Evolutionary conservation across 2,329 filamentous ascomycete species (phyloP), one percentile per base, ranked within the genome.

Genomic region (Malbranchea zuffiana): DNA sequence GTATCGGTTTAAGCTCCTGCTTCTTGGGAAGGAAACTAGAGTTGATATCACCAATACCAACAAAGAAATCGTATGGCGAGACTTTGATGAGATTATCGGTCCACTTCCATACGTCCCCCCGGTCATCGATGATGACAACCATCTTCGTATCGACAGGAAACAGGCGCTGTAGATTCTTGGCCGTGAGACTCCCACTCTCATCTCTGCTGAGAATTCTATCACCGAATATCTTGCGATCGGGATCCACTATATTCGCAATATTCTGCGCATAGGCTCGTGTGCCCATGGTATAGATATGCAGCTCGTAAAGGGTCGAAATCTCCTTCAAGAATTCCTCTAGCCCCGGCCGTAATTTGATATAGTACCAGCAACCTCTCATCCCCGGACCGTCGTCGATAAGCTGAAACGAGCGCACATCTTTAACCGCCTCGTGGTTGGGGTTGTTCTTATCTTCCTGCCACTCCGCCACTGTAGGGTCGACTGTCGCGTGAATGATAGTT

Each of bases 251-350:
- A 48, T 82, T 80, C 24, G 86, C 86, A 49, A 98, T 92, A 43
- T 84, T 81, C 49, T 87, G 72, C 6, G 90, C 90, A 55, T 98
- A 98, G n/a, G 88, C 84, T 45, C 90, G 76, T 15, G 90, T 98
- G 39, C 88, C 90, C 90, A 98, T 98, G 28, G 90, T 98, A 66
- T 98, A 98, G 45, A 98, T 88, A 57, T 98, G 90, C 52, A 96
- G 69, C 63, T 98, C 90, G 62, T 90, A 98, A 51, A 90, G 67
- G 51, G 78, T 72, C 1, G 85, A 75, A 32, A 95, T 72, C 35
- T 75, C 74, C 41, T 82, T 69, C 32, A 98, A 68, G 53, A 98
- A 98, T 27, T 80, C 74, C 44, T 76, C 69, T 34, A 96, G 65
- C 2, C 87, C 86, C 0, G 90, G 90, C 23, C 90, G 83, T 64